Base-by-base conservation (phyloP, 352 stramenopile species). In the Pythium guiyangense region DNA sequence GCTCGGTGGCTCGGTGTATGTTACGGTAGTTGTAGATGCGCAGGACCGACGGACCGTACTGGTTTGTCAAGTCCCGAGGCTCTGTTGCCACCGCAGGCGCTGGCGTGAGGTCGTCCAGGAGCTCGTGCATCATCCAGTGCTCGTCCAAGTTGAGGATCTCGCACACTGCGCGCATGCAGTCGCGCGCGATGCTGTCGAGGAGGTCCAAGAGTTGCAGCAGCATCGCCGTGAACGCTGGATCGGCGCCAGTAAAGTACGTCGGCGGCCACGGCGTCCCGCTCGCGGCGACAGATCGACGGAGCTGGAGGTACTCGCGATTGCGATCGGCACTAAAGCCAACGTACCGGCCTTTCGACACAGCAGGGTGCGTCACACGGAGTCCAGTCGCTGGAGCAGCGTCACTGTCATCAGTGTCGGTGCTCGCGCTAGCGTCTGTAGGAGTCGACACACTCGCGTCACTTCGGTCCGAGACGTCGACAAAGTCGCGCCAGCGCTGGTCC, bases 21-120 rank as follows among this genome's bases (percentile, higher is more conserved):
- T 94, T 92, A 18, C 74, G 74, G 57, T 92, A 94, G 57, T 90
- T 92, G 74, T 92, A 92, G 37, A 94, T 69, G 9, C 82, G 81
- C n/a, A 94, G 53, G 12, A 94, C 80, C 1, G 84, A 94, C 6
- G 84, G 76, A 9, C 84, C 84, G 51, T 91, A 94, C 47, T 88
- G 82, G 45, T 86, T 83, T 15, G 67, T 72, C n/a, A n/a, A 63
- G 57, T 93, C 68, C 49, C 56, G 54, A 18, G 29, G 27, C 5
- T 57, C 49, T 0, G 45, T 37, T 2, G 25, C 59, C 1, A 60
- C 63, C 45, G 71, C 54, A 9, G 69, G 64, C 2, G 70, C 67
- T 11, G 70, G 62, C 14, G 71, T 73, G 34, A 67, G 52, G 48
- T 87, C 71, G 56, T 94, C 84, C 31, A 94, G 59, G 8, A 94